phyloP scores from a whole-genome alignment of 2,329 filamentous ascomycete genomes.

The Arthroderma sp. region DNA sequence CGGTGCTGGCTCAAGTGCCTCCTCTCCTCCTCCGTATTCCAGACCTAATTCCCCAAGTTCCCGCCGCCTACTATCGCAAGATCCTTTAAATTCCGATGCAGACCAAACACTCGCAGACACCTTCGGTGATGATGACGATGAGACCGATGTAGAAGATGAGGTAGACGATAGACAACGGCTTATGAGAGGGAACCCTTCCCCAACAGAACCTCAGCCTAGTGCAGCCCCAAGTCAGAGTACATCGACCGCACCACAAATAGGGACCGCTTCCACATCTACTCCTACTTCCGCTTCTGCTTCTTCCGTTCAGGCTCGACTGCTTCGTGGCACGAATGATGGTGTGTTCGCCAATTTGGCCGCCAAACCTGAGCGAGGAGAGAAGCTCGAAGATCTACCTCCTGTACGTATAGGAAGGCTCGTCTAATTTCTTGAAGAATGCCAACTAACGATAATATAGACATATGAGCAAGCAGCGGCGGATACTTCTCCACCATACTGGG shows the following conservation, averaged over 20 bases:
- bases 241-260: background rate
- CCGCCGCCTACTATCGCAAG: conserved; percentile 39
- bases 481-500: conserved; percentile 94
- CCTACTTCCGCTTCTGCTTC: conserved; percentile 1
- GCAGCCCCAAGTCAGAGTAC: background rate
- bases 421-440: background rate
- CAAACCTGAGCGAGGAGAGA: conserved; percentile 69
- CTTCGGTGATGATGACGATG: conserved; percentile 72
- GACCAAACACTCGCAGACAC: conserved; percentile 81
- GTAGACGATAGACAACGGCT: conserved; percentile 74
- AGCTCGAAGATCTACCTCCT: conserved; percentile 82
- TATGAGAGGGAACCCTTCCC: conserved; percentile 51
- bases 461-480: conserved; percentile 98
- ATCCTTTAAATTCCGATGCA: conserved; percentile 43
- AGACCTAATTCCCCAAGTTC: conserved; percentile 55
- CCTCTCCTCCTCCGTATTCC: conserved; percentile 54
- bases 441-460: conserved; percentile 42
- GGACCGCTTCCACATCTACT: background rate
- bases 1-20: conserved; percentile 19
- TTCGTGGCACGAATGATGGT: conserved; percentile 61
- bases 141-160: conserved; percentile 56
- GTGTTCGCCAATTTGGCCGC: conserved; percentile 93
- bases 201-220: background rate
- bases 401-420: conserved; percentile 42
- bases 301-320: conserved; percentile 15